These are phyloP conservation scores for Colletotrichum eleusines DNA, from an alignment of 2,329 filamentous ascomycete species.

Conservation along the genomic window DNA sequence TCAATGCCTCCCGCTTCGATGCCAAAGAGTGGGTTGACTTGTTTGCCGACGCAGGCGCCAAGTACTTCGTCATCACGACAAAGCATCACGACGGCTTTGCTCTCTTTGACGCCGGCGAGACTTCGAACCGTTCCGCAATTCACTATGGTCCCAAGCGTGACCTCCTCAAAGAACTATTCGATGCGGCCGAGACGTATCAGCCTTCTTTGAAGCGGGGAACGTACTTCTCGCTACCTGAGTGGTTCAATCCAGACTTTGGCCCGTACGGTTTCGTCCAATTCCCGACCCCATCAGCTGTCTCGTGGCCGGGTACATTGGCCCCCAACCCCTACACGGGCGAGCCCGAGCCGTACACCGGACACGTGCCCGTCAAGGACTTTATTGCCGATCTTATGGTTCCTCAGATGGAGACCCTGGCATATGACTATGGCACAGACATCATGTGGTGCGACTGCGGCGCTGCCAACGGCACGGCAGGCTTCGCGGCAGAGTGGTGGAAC, in stretches of 20 bases:
- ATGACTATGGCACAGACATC: conserved; percentile 58
- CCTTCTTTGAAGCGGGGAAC: conserved; percentile 51
- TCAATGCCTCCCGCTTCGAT: conserved; percentile 63
- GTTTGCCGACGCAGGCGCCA: conserved; percentile 63
- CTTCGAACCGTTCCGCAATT: conserved; percentile 55
- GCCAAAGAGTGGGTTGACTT: conserved; percentile 67
- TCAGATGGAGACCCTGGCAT: conserved; percentile 60
- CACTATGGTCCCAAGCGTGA: conserved; percentile 51
- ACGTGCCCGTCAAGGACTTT: conserved; percentile 55
- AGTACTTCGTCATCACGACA: conserved; percentile 61
- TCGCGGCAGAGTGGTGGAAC: conserved; percentile 59
- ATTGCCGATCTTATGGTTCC: conserved; percentile 58
- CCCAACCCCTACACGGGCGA: conserved; percentile 58
- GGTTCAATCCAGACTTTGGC: conserved; percentile 61
- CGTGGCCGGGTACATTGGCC: conserved; percentile 45
- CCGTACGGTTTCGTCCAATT: conserved; percentile 57
- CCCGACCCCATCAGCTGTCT: conserved; percentile 52
- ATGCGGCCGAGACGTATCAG: conserved; percentile 41
- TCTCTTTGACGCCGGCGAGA: conserved; percentile 55
- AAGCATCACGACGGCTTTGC: conserved; percentile 64
- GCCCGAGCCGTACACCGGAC: conserved; percentile 58
- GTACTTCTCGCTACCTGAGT: conserved; percentile 63
- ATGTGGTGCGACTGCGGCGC: conserved; percentile 64
- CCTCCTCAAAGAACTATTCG: conserved; percentile 56
- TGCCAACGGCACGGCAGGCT: conserved; percentile 56